Base-by-base conservation (phyloP, 1,284 basidiomycete genomes). In the Singerocomus rubriflavus region DNA sequence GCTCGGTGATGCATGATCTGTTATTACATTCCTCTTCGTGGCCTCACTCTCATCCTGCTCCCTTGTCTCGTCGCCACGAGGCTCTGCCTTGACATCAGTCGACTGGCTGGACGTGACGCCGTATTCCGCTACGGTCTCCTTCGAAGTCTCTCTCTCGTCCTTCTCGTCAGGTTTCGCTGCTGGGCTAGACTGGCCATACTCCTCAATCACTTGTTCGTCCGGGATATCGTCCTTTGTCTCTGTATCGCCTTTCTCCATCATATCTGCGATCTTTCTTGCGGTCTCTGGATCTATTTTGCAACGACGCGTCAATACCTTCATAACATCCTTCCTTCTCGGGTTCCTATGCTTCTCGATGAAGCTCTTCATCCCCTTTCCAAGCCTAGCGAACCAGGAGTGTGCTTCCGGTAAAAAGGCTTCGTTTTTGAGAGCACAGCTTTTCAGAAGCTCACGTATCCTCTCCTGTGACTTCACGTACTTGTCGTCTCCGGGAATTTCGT, bases 211-310 rank as follows among this genome's bases (percentile, higher is more conserved):
- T 25, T 32, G 49, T 10, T 29, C 33, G 29, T 34, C 49, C 34
- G 14, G 35, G 27, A 12, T 33, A 26, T 8, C 43, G 8, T 51
- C 57, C 26, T 38, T 34, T 26, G 37, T 29, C 35, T 51, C 48
- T 12, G 40, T 0, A 6, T 61, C 61, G 3, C 38, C 48, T 32
- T 50, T 58, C 29, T 56, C 56, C 55, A 69, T 65, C 51, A 69
- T 59, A 1, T 46, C 46, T 16, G 38, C 58, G 11, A 66, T 57
- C 46, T 37, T 65, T 35, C 34, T 55, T 14, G 65, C 67, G 1
- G 63, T 67, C 5, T 57, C 67, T 11, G 30, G 36, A 16, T 68
- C 61, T 52, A 67, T 47, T 41, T 61, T 60, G 48, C 68, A 67
- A 8, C 66, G 65, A 26, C 46, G 31, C 25, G 46, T 66, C 44